Conservation (phyloP, 345 rosid species). For the Melastoma malabathricum region DNA sequence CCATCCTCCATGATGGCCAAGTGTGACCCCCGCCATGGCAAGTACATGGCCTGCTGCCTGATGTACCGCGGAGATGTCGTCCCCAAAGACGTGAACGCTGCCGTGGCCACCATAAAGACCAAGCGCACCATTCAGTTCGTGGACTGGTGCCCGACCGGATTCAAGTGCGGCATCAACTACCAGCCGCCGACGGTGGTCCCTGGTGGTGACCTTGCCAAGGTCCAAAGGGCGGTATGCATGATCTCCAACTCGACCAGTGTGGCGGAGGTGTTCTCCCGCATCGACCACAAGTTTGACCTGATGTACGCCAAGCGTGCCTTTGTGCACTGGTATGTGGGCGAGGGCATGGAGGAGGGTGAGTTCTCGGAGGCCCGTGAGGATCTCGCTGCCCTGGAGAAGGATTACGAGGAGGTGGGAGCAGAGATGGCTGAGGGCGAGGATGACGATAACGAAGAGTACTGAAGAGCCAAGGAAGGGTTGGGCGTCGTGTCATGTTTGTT, state of each 20-base stretch:
- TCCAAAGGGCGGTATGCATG: slow-evolving; percentile 74
- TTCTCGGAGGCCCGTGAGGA: slow-evolving; percentile 76
- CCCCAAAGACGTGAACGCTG: slow-evolving; percentile 67
- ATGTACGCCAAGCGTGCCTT: slow-evolving; percentile 72
- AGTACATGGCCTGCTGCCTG: slow-evolving; percentile 74
- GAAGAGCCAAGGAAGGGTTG: neutral
- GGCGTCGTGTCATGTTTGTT: neutral
- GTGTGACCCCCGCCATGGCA: slow-evolving; percentile 84
- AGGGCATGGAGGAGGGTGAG: slow-evolving; percentile 83
- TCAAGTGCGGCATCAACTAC: slow-evolving; percentile 65
- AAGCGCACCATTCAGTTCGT: slow-evolving; percentile 67
- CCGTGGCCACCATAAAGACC: slow-evolving; percentile 64
- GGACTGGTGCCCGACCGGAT: slow-evolving; percentile 78
- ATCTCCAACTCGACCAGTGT: slow-evolving; percentile 72
- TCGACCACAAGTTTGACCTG: slow-evolving; percentile 65
- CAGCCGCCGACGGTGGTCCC: slow-evolving; percentile 82
- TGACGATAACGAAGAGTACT: slow-evolving; percentile 26
- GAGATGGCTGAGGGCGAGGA: slow-evolving; percentile 65
- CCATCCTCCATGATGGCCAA: slow-evolving; percentile 42
- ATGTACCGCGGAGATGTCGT: slow-evolving; percentile 81
- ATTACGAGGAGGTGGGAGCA: slow-evolving; percentile 71
- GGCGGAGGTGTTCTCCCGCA: slow-evolving; percentile 64
- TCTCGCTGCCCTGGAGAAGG: slow-evolving; percentile 69
- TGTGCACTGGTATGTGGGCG: slow-evolving; percentile 75
- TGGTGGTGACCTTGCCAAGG: slow-evolving; percentile 73